Conservation (phyloP, 169 alveolate species). For the Perkinsus chesapeaki region DNA sequence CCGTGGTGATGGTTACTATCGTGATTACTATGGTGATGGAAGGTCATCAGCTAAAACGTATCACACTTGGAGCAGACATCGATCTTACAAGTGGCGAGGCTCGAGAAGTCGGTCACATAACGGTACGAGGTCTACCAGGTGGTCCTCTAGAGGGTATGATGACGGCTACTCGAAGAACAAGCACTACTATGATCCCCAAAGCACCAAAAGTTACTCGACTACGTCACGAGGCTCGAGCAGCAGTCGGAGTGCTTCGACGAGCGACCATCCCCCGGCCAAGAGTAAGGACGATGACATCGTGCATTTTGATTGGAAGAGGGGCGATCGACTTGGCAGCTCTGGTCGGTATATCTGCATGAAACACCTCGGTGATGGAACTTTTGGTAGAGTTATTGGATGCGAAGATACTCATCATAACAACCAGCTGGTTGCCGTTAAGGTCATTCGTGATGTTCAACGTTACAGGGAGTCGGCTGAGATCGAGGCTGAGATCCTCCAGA, state of each 20-base stretch:
- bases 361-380: conserved; percentile 91
- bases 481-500: conserved; percentile 84
- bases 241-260: not conserved
- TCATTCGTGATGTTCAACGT: conserved; percentile 77
- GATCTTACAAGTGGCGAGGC: not conserved
- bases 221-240: too few relatives aligned
- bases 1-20: not conserved
- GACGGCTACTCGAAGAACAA: not conserved
- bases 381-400: conserved; percentile 87
- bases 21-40: not conserved
- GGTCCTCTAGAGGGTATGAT: not conserved
- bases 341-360: conserved; percentile 61
- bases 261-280: not conserved
- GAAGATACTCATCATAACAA: conserved; percentile 52
- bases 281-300: conserved; percentile 35
- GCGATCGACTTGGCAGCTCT: conserved; percentile 38
- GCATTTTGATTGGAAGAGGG: conserved; percentile 48
- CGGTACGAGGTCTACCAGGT: not conserved
- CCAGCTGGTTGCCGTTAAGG: conserved; percentile 73
- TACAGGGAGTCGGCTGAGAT: conserved; percentile 87
- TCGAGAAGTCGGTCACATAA: not conserved
- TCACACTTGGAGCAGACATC: not conserved
- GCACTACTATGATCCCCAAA: not conserved
- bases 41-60: not conserved
- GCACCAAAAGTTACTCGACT: not conserved